Base-by-base conservation (phyloP, 163 green algal genomes). In the Scenedesmus sp. region DNA sequence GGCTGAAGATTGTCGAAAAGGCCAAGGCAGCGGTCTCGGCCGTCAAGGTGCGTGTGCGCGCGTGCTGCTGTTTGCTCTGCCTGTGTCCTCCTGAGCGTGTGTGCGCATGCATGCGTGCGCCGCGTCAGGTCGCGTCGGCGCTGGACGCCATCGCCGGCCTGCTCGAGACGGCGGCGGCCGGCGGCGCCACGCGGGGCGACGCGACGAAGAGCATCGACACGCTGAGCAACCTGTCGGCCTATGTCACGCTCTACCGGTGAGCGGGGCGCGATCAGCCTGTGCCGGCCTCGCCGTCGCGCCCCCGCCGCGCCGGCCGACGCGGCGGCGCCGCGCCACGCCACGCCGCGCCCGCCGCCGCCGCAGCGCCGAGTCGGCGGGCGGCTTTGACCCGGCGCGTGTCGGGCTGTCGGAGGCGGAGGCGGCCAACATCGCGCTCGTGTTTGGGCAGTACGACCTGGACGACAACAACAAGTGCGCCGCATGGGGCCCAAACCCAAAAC, bases 1-100 rank as follows among this genome's bases (percentile, higher is more conserved):
- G 74, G 18, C 44, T 81, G n/a, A 65, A 64, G n/a, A 31, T 81
- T 20, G 62, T 81, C 26, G 74, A 81, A 45, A 81, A 81, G 36
- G 74, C 74, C 47, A 58, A 75, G 44, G 74, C 74, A 60, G 74
- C 74, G 33, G 74, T 74, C 2, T 69, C 36, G 24, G 62, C 74
- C 17, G 50, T 81, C 9, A 81, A 81, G 63, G 74, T 58, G 39
- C n/a, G n/a, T n/a, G n/a, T n/a, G n/a, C n/a, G n/a, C n/a, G n/a
- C n/a, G n/a, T n/a, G n/a, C n/a, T n/a, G n/a, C n/a, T n/a, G n/a
- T n/a, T n/a, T n/a, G n/a, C n/a, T n/a, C n/a, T n/a, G n/a, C n/a
- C n/a, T n/a, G n/a, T n/a, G n/a, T n/a, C n/a, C n/a, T n/a, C n/a
- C n/a, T n/a, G n/a, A n/a, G n/a, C n/a, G n/a, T n/a, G n/a, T n/a